phyloP scores from a whole-genome alignment of 148 eudicot genomes.

The Euryodendron excelsum region DNA sequence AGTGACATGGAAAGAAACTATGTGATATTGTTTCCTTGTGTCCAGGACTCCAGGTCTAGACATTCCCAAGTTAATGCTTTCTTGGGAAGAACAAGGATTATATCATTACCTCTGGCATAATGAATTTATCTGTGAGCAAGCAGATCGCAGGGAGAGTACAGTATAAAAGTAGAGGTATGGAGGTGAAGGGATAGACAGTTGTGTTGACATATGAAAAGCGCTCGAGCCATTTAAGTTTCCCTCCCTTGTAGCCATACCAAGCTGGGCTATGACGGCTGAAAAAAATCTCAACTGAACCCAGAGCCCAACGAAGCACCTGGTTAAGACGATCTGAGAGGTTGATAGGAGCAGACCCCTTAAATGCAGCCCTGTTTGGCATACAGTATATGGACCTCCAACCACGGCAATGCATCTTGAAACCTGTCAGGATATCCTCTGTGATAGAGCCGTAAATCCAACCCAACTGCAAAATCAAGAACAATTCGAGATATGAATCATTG shows the following conservation, averaged over 20 bases:
- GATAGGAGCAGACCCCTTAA: conserved; percentile 96
- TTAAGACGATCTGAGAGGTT: conserved; percentile 96
- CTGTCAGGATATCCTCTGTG: conserved; percentile 96
- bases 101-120: conserved; percentile 91
- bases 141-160: conserved; percentile 94
- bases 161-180: conserved; percentile 91
- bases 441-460: conserved; percentile 99
- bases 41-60: not conserved
- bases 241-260: conserved; percentile 79
- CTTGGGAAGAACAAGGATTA: not conserved
- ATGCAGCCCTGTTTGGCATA: conserved; percentile 88
- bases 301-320: conserved; percentile 99
- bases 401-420: conserved; percentile 99
- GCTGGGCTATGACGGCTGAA: conserved; percentile 95
- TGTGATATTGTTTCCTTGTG: not conserved
- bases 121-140: conserved; percentile 94
- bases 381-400: conserved; percentile 99
- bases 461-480: conserved; percentile 53
- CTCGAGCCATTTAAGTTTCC: conserved; percentile 89
- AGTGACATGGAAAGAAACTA: not conserved
- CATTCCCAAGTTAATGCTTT: not conserved
- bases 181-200: conserved; percentile 92
- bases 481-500: not conserved
- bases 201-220: conserved; percentile 91
- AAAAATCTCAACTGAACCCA: conserved; percentile 97